Evolutionary conservation across 2,329 filamentous ascomycete genomes (phyloP), one percentile per base, ranked within the genome.

Genomic region (Cladosporium phlei): DNA sequence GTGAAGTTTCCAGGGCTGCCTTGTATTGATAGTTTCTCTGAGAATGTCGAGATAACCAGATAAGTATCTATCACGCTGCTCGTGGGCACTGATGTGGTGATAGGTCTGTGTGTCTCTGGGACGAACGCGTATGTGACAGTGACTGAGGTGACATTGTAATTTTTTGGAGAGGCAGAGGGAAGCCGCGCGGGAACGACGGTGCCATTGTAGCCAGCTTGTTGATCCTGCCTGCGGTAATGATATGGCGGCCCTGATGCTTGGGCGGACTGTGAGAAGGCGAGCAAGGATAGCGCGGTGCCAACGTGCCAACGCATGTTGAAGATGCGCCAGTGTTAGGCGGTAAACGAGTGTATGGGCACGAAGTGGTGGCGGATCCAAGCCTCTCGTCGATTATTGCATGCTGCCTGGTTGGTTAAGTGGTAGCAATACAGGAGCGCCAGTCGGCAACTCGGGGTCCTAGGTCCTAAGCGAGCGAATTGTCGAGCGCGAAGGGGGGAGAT

Each of bases 291-390:
- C 40, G 35, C 40, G 16, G 40, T 28, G 30, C 29, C 40, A 28
- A 27, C 22, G 14, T 44, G 40, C 11, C 22, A 44, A 20, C 40
- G 40, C 40, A 44, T 44, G 30, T 44, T 28, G 27, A 44, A 21
- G 32, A 21, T 17, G 29, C 16, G 14, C 30, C 27, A 30, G 29
- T n/a, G 30, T n/a, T 12, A 35, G 40, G 29, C 19, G 30, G 21
- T 12, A 35, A 34, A 35, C 29, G 40, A 35, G 30, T 35, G 40
- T 44, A 30, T 28, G 35, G 30, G 12, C 30, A 32, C 29, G 16
- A 20, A 27, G 5, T 39, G 21, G 40, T 44, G 40, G 40, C 40
- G 40, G 40, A 44, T 19, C 17, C 40, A 44, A 44, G 40, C 40
- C 40, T 35, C 35, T 20, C 16, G 17, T 44, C 30, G 16, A 44